These are phyloP conservation scores for Syncephalastrum contaminatum DNA, from an alignment of 371 early-diverging fungal species.

Conservation along the genomic window DNA sequence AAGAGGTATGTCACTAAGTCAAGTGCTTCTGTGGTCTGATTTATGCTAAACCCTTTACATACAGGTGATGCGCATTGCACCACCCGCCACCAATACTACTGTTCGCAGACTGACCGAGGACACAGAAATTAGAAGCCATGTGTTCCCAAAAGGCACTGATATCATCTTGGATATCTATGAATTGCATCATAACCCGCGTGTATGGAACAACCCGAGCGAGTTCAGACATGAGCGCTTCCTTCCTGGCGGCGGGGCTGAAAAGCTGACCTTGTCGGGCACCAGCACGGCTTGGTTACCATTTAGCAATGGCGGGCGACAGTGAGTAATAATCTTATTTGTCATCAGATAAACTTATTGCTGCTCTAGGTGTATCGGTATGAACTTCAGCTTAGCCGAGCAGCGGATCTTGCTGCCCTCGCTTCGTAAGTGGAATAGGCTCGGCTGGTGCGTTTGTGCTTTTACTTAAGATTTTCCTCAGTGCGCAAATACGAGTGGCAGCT, in stretches of 20 bases:
- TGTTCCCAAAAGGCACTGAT: background rate
- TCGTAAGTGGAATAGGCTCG: conserved; percentile 15
- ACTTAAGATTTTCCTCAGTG: no score
- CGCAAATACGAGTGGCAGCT: conserved; percentile 21
- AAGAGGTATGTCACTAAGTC: conserved; percentile 14
- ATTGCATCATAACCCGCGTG: conserved; percentile 18
- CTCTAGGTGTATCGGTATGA: conserved; percentile 23
- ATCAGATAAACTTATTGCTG: no score
- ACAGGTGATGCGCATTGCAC: background rate
- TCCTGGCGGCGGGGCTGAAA: background rate
- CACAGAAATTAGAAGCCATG: background rate
- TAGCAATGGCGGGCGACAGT: conserved; percentile 39
- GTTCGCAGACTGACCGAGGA: background rate
- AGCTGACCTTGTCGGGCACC: background rate
- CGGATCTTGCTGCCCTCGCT: conserved; percentile 16
- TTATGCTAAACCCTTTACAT: background rate
- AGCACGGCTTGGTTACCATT: conserved; percentile 40
- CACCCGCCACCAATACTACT: background rate
- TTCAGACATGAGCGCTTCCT: conserved; percentile 20
- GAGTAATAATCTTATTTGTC: conserved; percentile 3
- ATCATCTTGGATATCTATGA: conserved; percentile 6
- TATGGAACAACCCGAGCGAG: conserved; percentile 16
- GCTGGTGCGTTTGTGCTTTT: no score
- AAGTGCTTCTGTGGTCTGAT: background rate
- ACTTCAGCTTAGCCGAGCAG: conserved; percentile 19